Evolutionary conservation across 2,329 filamentous ascomycete species (phyloP), one percentile per base, ranked within the genome.

Genomic region (Diaporthe vaccinii): DNA sequence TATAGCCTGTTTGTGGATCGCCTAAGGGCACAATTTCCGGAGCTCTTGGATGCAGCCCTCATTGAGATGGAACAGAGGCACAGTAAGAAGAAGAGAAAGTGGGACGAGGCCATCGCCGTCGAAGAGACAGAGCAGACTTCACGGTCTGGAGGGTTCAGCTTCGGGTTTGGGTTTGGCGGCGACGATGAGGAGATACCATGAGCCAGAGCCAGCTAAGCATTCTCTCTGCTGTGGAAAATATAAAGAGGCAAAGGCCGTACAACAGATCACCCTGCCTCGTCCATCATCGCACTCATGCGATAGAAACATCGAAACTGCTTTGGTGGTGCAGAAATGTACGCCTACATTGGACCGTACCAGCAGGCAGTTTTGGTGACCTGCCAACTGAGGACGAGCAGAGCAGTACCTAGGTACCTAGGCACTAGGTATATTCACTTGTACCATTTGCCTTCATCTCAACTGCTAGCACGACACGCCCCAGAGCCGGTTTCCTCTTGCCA

Each of bases 41-140:
- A 92, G 0, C 81, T 95, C n/a, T 84, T 96, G 34, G 87, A 91
- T 58, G 88, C 91, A 76, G 93, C 92, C 0, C 81, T 95, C 62
- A 85, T 87, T 25, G 89, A 94, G 79, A 81, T 95, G 72, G 91
- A 93, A 75, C 91, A 87, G 79, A 92, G 89, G 81, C 86, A 84
- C 28, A 87, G 87, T 70, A 89, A 89, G 5, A 95, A 90, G 82
- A 97, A 96, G 85, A 90, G 95, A 69, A 97, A 93, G 80, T 98
- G 96, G 96, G 94, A 97, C 81, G 89, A 93, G 74, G 89, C 95
- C 39, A 93, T 95, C 15, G 91, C 91, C 75, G 86, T 84, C 49
- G 87, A 85, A 41, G 84, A 86, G 2, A 86, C 87, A 17, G 78
- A 74, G 14, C 81, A 78, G 55, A 78, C 79, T 44, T 76, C 77